Percentiles rank a stretch among this genome's conserved stretches.
These are phyloP conservation scores for Mycoemilia scoparia DNA, from an alignment of 192 early-diverging fungal genomes.

Conservation along the genomic window DNA sequence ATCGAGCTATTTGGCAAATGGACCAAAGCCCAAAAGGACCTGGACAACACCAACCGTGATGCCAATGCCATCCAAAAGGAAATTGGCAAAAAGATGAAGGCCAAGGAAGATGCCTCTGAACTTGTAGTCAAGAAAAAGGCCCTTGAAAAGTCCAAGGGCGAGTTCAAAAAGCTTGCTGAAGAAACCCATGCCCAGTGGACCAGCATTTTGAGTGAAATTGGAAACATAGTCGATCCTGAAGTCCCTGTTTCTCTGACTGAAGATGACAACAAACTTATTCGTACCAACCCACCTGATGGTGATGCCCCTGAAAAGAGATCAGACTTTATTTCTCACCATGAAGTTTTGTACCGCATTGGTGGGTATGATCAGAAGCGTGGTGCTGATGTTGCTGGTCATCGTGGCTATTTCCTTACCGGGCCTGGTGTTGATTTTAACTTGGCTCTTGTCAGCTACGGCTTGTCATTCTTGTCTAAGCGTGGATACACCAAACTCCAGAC, in stretches of 20 bases:
- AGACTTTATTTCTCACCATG: constrained; percentile 68
- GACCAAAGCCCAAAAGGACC: constrained; percentile 55
- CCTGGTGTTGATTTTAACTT: constrained; percentile 92
- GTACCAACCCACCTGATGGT: constrained; percentile 38
- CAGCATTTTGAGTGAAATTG: constrained; percentile 51
- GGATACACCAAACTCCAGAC: constrained; percentile 90
- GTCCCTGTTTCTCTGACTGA: constrained; percentile 77
- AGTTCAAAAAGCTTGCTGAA: constrained; percentile 37
- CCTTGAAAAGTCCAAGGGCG: constrained; percentile 55
- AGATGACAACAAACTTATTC: constrained; percentile 53
- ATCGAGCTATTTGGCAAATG: constrained; percentile 80
- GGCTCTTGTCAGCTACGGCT: constrained; percentile 89
- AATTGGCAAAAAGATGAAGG: constrained; percentile 77
- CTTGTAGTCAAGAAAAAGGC: constrained; percentile 58
- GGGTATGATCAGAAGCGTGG: constrained; percentile 81
- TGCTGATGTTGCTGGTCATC: constrained; percentile 91
- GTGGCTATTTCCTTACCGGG: constrained; percentile 94
- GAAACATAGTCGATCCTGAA: constrained; percentile 88
- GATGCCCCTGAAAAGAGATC: constrained; percentile 36
- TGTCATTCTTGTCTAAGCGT: constrained; percentile 66
- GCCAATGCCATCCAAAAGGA: constrained; percentile 87
- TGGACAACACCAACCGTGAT: constrained; percentile 77
- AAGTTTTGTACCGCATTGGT: constrained; percentile 77
- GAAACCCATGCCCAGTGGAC: constrained; percentile 62
- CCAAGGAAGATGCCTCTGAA: constrained; percentile 64